phyloP scores from a whole-genome alignment of 208 protist genomes.

The Wallacemonas rigidus region DNA sequence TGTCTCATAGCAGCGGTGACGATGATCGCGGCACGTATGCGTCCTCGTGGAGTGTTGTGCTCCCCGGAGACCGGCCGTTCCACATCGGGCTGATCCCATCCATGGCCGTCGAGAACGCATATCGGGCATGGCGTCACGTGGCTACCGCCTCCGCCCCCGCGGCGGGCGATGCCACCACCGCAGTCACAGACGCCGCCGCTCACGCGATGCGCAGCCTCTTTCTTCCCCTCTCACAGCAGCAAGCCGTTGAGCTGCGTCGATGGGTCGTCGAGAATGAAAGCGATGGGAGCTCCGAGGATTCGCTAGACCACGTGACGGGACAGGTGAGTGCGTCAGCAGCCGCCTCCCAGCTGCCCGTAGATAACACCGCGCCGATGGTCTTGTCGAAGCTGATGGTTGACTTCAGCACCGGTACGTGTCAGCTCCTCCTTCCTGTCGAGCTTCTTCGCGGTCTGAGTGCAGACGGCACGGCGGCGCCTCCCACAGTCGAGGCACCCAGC shows the following conservation, averaged over 20 bases:
- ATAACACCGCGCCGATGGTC: not conserved
- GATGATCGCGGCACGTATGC: constrained; percentile 4
- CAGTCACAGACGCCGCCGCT: not conserved
- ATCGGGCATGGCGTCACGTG: not conserved
- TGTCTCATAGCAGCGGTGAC: not conserved
- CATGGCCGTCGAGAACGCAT: constrained; percentile 16
- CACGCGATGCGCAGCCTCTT: constrained; percentile 11
- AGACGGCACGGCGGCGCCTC: not conserved
- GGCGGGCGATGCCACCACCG: not conserved
- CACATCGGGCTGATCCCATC: constrained; percentile 7
- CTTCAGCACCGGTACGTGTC: not conserved
- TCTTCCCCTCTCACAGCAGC: not conserved
- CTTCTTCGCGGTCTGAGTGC: not conserved
- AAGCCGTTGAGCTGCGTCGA: not conserved
- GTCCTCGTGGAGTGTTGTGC: constrained; percentile 3
- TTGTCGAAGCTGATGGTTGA: constrained; percentile 18
- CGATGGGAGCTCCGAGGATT: not conserved
- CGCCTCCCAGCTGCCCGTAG: not conserved
- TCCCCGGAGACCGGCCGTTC: not conserved
- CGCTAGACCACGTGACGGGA: not conserved
- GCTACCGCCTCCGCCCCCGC: not conserved
- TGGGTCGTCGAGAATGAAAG: not conserved
- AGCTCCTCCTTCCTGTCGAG: constrained; percentile 6
- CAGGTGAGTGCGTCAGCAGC: not conserved
- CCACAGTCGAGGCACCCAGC: not conserved